Evolutionary conservation across 75 land plant species (phyloP).

Genomic region (Sequoia sempervirens): DNA sequence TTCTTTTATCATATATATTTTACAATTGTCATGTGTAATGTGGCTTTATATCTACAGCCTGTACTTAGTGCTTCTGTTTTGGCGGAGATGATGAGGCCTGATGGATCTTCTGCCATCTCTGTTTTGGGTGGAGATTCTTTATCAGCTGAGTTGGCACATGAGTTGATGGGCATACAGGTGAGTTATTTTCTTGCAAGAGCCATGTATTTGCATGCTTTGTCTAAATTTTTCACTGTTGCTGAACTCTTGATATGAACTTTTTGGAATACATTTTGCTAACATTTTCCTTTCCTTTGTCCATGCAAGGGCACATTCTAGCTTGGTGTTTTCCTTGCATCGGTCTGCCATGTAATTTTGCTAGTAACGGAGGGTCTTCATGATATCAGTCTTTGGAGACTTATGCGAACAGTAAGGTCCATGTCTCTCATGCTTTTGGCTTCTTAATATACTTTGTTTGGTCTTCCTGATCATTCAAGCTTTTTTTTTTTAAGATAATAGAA

Average conservation of each 20-base stretch:
- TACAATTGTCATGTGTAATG: not conserved
- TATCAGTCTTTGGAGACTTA: conserved; percentile 75
- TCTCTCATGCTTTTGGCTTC: not conserved
- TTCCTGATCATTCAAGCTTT: not conserved
- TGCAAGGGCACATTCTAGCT: conserved; percentile 90
- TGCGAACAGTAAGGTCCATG: conserved; percentile 68
- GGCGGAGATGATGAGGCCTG: conserved; percentile 87
- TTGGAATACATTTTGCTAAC: not conserved
- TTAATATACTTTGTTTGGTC: not conserved
- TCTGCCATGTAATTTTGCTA: conserved; percentile 82
- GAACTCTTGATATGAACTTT: not conserved
- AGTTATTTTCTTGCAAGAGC: not conserved
- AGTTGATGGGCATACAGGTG: conserved; percentile 97
- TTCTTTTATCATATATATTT: not conserved
- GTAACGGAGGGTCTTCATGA: conserved; percentile 92
- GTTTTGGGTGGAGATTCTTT: conserved; percentile 71
- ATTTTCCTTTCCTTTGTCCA: conserved; percentile 12
- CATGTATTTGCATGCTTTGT: conserved; percentile 4
- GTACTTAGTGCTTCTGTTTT: conserved; percentile 82
- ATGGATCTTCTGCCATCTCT: conserved; percentile 80
- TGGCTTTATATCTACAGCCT: conserved; percentile 61
- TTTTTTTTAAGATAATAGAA: not conserved
- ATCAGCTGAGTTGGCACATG: conserved; percentile 94
- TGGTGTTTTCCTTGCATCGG: conserved; percentile 85
- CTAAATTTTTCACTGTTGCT: not conserved